Base-by-base conservation (phyloP, 352 stramenopile species). In the Globisporangium recalcitrans region DNA sequence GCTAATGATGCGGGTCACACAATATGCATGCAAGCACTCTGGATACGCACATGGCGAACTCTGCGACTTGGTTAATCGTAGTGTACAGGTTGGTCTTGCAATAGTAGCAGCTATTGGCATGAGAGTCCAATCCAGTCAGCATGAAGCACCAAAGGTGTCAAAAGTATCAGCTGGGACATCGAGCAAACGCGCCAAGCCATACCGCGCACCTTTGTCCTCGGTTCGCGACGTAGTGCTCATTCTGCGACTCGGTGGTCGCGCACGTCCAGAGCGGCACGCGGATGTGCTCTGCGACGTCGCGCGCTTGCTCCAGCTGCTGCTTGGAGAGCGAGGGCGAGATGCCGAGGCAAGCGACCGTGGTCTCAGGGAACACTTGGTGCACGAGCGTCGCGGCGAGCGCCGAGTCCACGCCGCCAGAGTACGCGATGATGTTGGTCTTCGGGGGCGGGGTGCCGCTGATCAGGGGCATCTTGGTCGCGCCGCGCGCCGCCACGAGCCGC, bases 31-130 rank as follows among this genome's bases (percentile, higher is more conserved):
- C 24, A 54, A 52, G 5, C 14, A 56, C 13, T 29, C 38, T 32
- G 9, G 8, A 40, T 42, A 54, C 52, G 26, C 36, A 78, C 71
- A 58, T 62, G 21, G 81, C 76, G 63, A 91, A 88, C 8, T 71
- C 68, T 5, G 87, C 82, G 49, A 98, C 89, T n/a, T 87, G 72
- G 51, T 95, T 77, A 24, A 99, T 71, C 27, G 91, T 96, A 34
- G 85, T 79, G 79, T 99, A 99, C n/a, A 99, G 74, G 58, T 96
- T 97, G 6, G 92, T 98, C 75, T 99, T 99, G 84, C 97, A 99
- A 60, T 96, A 92, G 67, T 98, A 98, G 74, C 97, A 99, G 68
- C 92, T 90, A 62, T 11, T 10, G 27, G 47, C 16, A 57, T 19
- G 31, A 36, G 19, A 10, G 51, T 14, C 3, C 32, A 54, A 14